Evolutionary conservation across 202 grass and related monocot species (phyloP).

Genomic region (Musa balbisiana): DNA sequence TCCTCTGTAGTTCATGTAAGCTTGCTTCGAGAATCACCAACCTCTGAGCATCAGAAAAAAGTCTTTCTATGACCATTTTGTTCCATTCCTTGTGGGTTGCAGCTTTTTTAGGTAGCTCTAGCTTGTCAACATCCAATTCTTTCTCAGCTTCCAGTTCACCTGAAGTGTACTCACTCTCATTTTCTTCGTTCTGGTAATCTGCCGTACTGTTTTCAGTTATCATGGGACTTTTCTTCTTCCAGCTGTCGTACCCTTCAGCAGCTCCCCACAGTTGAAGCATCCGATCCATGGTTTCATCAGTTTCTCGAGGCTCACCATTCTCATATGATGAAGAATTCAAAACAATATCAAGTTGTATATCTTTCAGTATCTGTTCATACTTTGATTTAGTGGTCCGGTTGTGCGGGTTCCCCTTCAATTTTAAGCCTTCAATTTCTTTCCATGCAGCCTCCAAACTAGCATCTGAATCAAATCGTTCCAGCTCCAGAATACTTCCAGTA

Average conservation of each 20-base stretch:
- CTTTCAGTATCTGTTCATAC: constrained; percentile 60
- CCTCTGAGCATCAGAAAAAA: constrained; percentile 55
- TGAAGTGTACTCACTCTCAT: constrained; percentile 31
- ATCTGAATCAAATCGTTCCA: constrained; percentile 67
- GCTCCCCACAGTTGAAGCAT: constrained; percentile 47
- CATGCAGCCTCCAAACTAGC: constrained; percentile 54
- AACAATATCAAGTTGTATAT: constrained; percentile 89
- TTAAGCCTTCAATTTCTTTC: constrained; percentile 71
- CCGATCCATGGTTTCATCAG: constrained; percentile 33
- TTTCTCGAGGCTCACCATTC: constrained; percentile 34
- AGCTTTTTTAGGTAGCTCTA: constrained; percentile 28
- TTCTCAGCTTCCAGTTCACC: constrained; percentile 49
- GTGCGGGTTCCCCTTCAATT: constrained; percentile 45
- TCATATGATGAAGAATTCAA: constrained; percentile 44
- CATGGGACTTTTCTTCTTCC: neutral
- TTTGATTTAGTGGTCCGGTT: constrained; percentile 39
- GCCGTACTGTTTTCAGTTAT: constrained; percentile 22
- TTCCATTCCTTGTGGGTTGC: constrained; percentile 65
- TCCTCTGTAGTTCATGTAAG: constrained; percentile 47
- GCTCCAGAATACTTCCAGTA: constrained; percentile 61
- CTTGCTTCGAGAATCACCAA: constrained; percentile 47
- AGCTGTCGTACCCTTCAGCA: constrained; percentile 22
- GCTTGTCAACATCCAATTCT: constrained; percentile 70
- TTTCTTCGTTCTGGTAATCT: constrained; percentile 49
- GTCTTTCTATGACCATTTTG: constrained; percentile 59